Base-by-base conservation (phyloP, 805 yeast genomes). In the Cephaloascus fragrans region DNA sequence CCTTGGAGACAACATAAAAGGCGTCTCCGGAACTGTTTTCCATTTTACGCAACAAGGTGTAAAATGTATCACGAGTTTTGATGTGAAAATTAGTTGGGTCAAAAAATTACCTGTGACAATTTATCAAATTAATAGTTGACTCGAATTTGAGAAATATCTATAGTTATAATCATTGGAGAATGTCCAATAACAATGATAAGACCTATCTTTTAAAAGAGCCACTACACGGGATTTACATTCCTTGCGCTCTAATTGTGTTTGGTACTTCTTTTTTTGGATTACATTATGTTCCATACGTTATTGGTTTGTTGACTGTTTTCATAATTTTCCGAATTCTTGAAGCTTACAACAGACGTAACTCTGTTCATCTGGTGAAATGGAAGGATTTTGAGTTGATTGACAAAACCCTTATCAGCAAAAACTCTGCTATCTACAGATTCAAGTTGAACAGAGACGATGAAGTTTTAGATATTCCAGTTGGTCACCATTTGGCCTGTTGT, bases 371-470 rank as follows among this genome's bases (percentile, higher is more conserved):
- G 0, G 69, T 71, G 31, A 67, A 64, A 41, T 84, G 86, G 79
- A 73, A 70, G 37, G 69, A 75, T 14, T 70, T 82, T 48, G 93
- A 83, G 57, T 61, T 84, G 49, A 64, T 75, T 26, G 93, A 84
- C 48, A 83, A 80, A 59, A 84, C 90, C 1, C 64, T 84, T 38
- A 69, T 84, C 41, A 75, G 85, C 10, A 79, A 71, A 49, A 79
- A 83, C 58, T 60, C 80, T 4, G 88, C 89, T 34, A 75, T 84
- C 43, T 84, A 83, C 55, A 67, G 93, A 42, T 84, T 84, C 62
- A 75, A 75, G 50, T 62, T 84, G 49, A 64, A 64, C 42, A 70
- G 77, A 40, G 77, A 76, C 3, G 69, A 72, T 32, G 88, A 82
- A 49, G 65, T 72, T 6, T 64, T 84, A 47, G 66, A 75, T 39